Evolutionary conservation across 2,329 filamentous ascomycete genomes (phyloP), one percentile per base, ranked within the genome.

Genomic region (Claviceps paspali): DNA sequence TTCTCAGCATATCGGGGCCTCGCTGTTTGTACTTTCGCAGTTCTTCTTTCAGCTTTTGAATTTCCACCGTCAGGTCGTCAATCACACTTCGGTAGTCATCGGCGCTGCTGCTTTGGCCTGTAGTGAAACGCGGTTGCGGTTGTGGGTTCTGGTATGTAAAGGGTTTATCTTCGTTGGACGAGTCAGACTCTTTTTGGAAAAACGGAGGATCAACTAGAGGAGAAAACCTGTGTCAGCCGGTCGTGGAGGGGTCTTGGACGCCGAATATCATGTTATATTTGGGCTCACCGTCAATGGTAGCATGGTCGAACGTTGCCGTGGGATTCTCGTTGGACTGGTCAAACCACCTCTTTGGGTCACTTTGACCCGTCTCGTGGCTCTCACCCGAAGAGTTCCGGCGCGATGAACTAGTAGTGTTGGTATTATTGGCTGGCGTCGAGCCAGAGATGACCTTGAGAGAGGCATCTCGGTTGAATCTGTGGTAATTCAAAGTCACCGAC

Each of bases 11-110:
- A 29, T 77, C 68, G 14, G 76, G 73, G 2, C 79, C 74, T 19
- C 72, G 60, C 43, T 74, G 76, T 53, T 82, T 79, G 43, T 82
- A 82, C 37, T 73, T 77, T 48, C 73, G 79, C 38, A 92, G 50
- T 48, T 77, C 75, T 46, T 79, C 76, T 58, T 79, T 86, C 42
- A 92, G 55, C 36, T 75, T 78, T 53, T 84, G 82, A 52, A 91
- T 92, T 51, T 86, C 80, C 19, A 93, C 64, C 0, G 84, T 93
- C 41, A 93, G 57, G 52, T 93, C 85, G 49, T 93, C 84, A 33
- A 93, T 92, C 12, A 93, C 82, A 45, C 80, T 80, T 33, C 84
- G 69, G 42, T 76, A 87, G 39, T 87, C 83, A 39, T 82, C 82
- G 21, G 72, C 75, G 35, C 76, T 79, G 50, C 73, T 82, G 50